Evolutionary conservation across 176 grass and related monocot genomes (phyloP), one percentile per base, ranked within the genome.

Genomic region (Ananas comosus): DNA sequence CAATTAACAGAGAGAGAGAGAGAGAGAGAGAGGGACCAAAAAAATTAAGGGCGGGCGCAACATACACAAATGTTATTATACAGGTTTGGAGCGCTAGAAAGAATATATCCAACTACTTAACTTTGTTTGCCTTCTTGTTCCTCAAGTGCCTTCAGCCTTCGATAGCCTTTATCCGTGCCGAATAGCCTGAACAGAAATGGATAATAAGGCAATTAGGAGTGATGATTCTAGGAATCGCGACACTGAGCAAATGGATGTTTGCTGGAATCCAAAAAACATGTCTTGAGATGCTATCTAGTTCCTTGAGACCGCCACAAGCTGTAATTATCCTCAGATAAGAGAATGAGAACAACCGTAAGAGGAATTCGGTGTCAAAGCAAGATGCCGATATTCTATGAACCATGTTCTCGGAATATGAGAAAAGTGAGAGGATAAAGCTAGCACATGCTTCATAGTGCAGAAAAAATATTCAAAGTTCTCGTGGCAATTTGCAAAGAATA

Each of bases 161-260:
- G 87, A 67, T 91, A 96, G 33, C 71, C 87, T 83, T 83, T 96
- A 63, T 96, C 91, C 0, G 91, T 96, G 13, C 91, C 87, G 66
- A 91, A 96, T 63, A 96, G 58, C 91, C 91, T 96, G 75, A 27
- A 65, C 51, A 13, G 61, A 70, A 29, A 74, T 49, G 18, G 64
- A 52, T 42, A 53, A 53, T 53, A 27, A 27, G 25, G 25, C 25
- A 27, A 27, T 27, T 27, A 27, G 25, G 25, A 27, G 25, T 27
- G 25, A 27, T 58, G 53, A 58, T 13, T 58, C 18, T 17, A 19
- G 53, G 53, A 58, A 58, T 58, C 53, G 18, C 16, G 12, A 58
- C 53, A 11, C 56, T 7, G 21, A 61, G 4, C 12, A 61, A 61
- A 61, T 18, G 16, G 56, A 22, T 22, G 56, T 61, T 42, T 6